Evolutionary conservation across 352 stramenopile genomes (phyloP).

Genomic region (Globisporangium ultimum): DNA sequence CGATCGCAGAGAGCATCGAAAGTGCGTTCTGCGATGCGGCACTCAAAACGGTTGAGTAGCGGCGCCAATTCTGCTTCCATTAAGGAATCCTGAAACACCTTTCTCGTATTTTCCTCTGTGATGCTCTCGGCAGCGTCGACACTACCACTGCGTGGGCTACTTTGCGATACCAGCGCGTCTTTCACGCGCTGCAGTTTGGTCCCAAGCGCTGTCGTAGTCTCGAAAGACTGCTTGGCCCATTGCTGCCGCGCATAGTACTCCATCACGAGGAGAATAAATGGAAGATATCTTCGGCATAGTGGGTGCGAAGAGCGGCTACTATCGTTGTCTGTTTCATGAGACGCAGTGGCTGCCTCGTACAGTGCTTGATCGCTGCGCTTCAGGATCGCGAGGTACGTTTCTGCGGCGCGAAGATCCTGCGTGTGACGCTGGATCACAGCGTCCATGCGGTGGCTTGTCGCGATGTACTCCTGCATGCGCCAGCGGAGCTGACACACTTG

Average conservation of each 20-base stretch:
- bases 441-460: constrained; percentile 20
- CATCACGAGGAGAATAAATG: constrained; percentile 14
- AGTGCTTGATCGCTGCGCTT: constrained; percentile 19
- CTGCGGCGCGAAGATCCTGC: constrained; percentile 10
- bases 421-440: constrained; percentile 11
- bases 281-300: constrained; percentile 6
- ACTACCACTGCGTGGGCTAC: neutral
- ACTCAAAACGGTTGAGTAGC: constrained; percentile 36
- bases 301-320: neutral
- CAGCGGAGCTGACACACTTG: constrained; percentile 28
- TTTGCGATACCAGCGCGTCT: constrained; percentile 9
- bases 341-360: constrained; percentile 10
- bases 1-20: constrained; percentile 15
- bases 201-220: constrained; percentile 21
- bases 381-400: constrained; percentile 22
- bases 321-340: neutral
- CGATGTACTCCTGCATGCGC: constrained; percentile 27
- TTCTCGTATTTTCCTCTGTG: constrained; percentile 1
- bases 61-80: constrained; percentile 12
- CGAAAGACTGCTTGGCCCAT: constrained; percentile 24
- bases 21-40: constrained; percentile 25
- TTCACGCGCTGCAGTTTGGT: constrained; percentile 17
- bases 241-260: constrained; percentile 28
- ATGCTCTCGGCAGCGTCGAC: neutral
- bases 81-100: constrained; percentile 3